Evolutionary conservation across 345 rosid species (phyloP).

Genomic region (Eucalyptus guilfoylei): DNA sequence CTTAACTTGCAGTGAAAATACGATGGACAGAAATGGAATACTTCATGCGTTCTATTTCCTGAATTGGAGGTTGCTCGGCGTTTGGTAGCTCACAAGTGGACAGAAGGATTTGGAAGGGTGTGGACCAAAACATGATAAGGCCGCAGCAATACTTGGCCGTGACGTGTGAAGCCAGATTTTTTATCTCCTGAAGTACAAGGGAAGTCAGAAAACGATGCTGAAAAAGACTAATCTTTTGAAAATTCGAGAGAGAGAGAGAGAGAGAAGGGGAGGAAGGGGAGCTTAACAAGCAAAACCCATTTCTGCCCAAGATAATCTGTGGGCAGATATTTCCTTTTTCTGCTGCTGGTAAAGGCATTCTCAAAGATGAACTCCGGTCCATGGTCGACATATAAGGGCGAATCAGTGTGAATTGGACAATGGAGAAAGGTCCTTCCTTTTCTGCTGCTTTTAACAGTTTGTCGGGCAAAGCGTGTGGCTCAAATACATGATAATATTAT

Average conservation of each 20-base stretch:
- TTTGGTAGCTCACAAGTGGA: background rate
- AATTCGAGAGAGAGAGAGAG: background rate
- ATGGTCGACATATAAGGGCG: background rate
- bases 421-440: background rate
- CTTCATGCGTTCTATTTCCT: background rate
- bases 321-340: background rate
- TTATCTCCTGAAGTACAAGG: background rate
- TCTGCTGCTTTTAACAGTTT: background rate
- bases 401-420: background rate
- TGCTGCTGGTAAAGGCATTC: background rate
- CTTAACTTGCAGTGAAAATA: background rate
- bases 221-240: background rate
- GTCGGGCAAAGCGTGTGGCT: background rate
- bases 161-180: background rate
- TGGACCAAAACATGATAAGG: background rate
- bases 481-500: background rate
- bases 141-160: background rate
- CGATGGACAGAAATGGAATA: background rate
- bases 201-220: background rate
- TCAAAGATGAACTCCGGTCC: background rate
- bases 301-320: background rate
- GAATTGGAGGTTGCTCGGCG: background rate
- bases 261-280: background rate
- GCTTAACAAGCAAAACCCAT: background rate
- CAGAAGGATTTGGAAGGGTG: background rate